Conservation (phyloP, 148 eudicot species). For the Oxyria digyna region DNA sequence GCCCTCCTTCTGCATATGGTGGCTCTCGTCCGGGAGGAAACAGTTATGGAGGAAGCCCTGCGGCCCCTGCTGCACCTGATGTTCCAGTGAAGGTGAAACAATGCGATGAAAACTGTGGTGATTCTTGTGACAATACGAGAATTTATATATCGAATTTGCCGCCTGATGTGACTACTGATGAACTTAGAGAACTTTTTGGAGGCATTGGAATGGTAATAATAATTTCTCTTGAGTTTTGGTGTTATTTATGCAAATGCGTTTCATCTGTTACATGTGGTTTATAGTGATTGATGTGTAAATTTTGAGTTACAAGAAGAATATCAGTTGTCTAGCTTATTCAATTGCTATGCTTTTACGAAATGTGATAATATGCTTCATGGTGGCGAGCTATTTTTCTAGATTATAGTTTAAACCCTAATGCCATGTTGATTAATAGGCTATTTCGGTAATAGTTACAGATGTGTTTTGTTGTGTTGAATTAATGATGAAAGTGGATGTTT, state of each 20-base stretch:
- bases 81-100: constrained; percentile 69
- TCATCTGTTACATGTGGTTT: too few relatives aligned
- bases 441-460: too few relatives aligned
- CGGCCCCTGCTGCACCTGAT: constrained; percentile 43
- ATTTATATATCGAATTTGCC: constrained; percentile 94
- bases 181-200: constrained; percentile 80
- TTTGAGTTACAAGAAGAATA: too few relatives aligned
- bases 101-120: constrained; percentile 82
- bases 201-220: constrained; percentile 82
- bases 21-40: constrained; percentile 36
- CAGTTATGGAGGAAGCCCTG: constrained; percentile 39
- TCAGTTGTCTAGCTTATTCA: too few relatives aligned
- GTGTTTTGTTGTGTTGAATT: too few relatives aligned
- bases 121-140: constrained; percentile 77
- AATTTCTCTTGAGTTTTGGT: neutral
- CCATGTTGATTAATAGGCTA: too few relatives aligned
- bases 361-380: too few relatives aligned
- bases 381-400: too few relatives aligned
- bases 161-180: constrained; percentile 72
- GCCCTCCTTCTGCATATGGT: constrained; percentile 73
- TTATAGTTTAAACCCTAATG: too few relatives aligned
- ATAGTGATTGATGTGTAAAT: too few relatives aligned
- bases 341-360: too few relatives aligned
- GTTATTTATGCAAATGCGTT: neutral
- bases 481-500: neutral